A percentile compares a stretch with the other conserved stretches of the same genome.
Evolutionary conservation across 2,329 filamentous ascomycete species (phyloP).

Genomic region (Fusarium dlaminii): DNA sequence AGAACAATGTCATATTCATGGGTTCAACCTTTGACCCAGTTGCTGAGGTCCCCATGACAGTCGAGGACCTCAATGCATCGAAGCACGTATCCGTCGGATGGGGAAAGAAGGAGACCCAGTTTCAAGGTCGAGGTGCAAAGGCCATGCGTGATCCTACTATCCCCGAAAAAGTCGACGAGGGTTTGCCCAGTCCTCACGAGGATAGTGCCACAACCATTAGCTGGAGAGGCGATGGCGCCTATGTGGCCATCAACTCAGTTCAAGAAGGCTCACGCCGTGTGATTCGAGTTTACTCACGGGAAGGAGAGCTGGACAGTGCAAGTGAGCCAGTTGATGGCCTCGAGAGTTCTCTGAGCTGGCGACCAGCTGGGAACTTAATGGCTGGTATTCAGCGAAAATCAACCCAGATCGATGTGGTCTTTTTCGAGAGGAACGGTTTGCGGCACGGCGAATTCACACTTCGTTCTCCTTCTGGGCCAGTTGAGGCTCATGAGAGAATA

Average conservation of each 20-base stretch:
- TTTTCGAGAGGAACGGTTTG: conserved; percentile 97
- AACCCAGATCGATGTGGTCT: conserved; percentile 81
- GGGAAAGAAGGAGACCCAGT: conserved; percentile 98
- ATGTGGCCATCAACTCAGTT: conserved; percentile 85
- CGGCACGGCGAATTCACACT: conserved; percentile 95
- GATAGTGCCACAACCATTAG: conserved; percentile 77
- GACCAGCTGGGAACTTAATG: conserved; percentile 88
- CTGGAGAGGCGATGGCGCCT: conserved; percentile 95
- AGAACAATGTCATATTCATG: conserved; percentile 87
- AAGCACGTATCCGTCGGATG: conserved; percentile 97
- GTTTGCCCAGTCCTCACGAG: conserved; percentile 78
- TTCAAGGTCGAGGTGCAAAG: conserved; percentile 88
- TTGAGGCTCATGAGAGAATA: conserved; percentile 66
- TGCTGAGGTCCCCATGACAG: conserved; percentile 75
- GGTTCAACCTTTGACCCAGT: conserved; percentile 89
- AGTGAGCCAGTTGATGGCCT: conserved; percentile 94
- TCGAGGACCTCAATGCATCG: conserved; percentile 84
- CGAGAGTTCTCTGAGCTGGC: conserved; percentile 89
- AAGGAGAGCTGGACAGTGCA: conserved; percentile 89
- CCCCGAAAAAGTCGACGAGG: conserved; percentile 89
- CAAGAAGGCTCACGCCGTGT: conserved; percentile 75
- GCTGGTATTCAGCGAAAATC: conserved; percentile 81
- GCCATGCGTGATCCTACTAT: conserved; percentile 93
- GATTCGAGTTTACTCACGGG: conserved; percentile 89
- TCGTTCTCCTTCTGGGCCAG: conserved; percentile 68